A percentile compares a stretch with the other conserved stretches of the same genome.
Conservation (phyloP, 805 yeast genomes). For the Torulaspora microellipsoides region DNA sequence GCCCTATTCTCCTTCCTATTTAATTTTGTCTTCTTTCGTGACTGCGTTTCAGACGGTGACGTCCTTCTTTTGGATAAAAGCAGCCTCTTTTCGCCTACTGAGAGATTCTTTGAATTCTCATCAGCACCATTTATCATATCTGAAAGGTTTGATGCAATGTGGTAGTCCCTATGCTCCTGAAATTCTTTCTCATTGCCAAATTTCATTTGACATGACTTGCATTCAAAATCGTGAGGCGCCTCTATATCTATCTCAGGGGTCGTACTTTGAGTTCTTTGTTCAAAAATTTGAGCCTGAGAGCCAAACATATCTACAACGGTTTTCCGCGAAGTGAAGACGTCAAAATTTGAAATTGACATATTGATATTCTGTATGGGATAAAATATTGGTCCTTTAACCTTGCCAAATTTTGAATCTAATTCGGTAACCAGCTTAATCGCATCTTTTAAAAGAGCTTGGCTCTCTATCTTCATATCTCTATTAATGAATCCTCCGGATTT, state of each 20-base stretch:
- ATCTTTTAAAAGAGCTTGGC: conserved; percentile 28
- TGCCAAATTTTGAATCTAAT: conserved; percentile 29
- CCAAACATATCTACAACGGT: conserved; percentile 35
- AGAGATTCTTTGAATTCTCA: conserved; percentile 22
- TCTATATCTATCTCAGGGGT: neutral
- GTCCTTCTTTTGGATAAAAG: conserved; percentile 14
- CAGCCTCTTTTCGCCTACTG: conserved; percentile 30
- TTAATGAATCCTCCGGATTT: conserved; percentile 21
- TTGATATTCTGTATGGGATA: conserved; percentile 51
- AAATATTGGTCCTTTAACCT: conserved; percentile 24
- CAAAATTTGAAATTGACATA: conserved; percentile 52
- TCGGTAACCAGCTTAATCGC: conserved; percentile 43
- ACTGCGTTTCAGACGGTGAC: neutral
- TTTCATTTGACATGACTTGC: conserved; percentile 21
- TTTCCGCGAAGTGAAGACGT: conserved; percentile 36
- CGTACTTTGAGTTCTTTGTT: neutral
- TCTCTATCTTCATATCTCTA: conserved; percentile 8
- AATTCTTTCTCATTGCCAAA: conserved; percentile 17
- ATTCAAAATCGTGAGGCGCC: conserved; percentile 3
- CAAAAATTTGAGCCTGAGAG: conserved; percentile 12
- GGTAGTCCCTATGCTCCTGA: conserved; percentile 52
- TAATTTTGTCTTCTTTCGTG: neutral
- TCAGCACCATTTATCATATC: conserved; percentile 38
- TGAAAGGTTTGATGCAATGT: conserved; percentile 48
- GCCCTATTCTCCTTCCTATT: conserved; percentile 2